These are phyloP conservation scores for Rhytidhysteron rufulum DNA, from an alignment of 2,329 filamentous ascomycete species.

Conservation along the genomic window DNA sequence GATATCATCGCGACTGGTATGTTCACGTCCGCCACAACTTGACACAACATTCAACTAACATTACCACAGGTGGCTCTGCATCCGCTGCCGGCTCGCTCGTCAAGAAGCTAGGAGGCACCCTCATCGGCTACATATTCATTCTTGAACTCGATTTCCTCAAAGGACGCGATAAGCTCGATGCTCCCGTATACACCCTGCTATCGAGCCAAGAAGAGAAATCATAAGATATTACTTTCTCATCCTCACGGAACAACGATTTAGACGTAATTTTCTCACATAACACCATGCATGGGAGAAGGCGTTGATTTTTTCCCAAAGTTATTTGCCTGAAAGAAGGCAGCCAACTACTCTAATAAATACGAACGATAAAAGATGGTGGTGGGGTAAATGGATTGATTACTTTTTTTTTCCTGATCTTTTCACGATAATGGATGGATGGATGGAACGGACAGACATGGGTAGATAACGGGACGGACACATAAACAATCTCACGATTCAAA, in stretches of 20 bases:
- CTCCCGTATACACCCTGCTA: slow-evolving; percentile 79
- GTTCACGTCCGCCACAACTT: slow-evolving; percentile 29
- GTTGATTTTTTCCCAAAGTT: background rate
- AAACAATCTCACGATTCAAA: too few relatives aligned
- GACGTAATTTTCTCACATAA: background rate
- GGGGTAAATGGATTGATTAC: too few relatives aligned
- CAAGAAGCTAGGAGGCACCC: slow-evolving; percentile 75
- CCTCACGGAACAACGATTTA: slow-evolving; percentile 5
- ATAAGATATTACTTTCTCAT: too few relatives aligned
- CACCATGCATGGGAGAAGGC: slow-evolving; percentile 11
- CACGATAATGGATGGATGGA: too few relatives aligned
- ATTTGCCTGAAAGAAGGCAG: background rate
- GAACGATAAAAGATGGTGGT: too few relatives aligned
- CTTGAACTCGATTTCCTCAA: slow-evolving; percentile 93
- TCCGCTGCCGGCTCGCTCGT: slow-evolving; percentile 83
- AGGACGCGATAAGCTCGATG: slow-evolving; percentile 82
- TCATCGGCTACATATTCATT: slow-evolving; percentile 90
- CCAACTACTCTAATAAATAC: too few relatives aligned
- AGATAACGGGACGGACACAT: too few relatives aligned
- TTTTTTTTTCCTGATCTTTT: too few relatives aligned
- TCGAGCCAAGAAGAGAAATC: slow-evolving; percentile 53
- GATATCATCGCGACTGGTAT: slow-evolving; percentile 97
- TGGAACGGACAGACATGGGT: too few relatives aligned
- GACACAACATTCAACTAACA: slow-evolving; percentile 8
- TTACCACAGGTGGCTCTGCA: slow-evolving; percentile 74